Base-by-base conservation (phyloP, 345 rosid genomes). In the Acer yangbiense region DNA sequence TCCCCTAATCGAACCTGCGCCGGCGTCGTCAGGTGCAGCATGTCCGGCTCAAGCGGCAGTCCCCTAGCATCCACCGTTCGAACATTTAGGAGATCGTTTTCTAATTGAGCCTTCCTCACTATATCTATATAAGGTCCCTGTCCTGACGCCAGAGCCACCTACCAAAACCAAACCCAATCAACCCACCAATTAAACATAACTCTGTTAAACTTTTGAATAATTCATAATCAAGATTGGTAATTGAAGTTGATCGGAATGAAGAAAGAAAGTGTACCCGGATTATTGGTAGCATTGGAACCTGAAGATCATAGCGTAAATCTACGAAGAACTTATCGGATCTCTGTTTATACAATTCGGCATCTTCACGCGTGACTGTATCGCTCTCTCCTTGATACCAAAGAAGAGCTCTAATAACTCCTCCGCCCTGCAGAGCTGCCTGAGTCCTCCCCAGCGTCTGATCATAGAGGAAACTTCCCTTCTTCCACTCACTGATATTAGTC, bases 321-420 rank as follows among this genome's bases (percentile, higher is more conserved):
- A 7, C 63, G 39, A 94, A 85, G 62, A 94, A 84, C 61, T 77
- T 80, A 29, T 84, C 81, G 79, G 92, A 82, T 72, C 89, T 91
- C 68, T 68, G 77, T 75, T 84, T 82, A 70, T 89, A 94, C n/a
- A 79, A 73, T 16, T 78, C 87, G 12, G 90, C 93, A 71, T 91
- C 95, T 5, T 81, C 81, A 60, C 72, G 74, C 52, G 21, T 76
- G 23, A 25, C 52, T 14, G 97, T 79, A 82, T 92, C 98, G 14
- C 89, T 83, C 83, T 94, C 98, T 50, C 99, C 99, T 79, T 94
- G 97, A 77, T 83, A 96, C 99, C 99, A 94, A 70, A 96, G 87
- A 82, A 93, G 80, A 25, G 83, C 88, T 83, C 77, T 72, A 21
- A 88, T 86, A 50, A 75, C 87, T n/a, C 89, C 92, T 1, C 94